Base-by-base conservation (phyloP, 2,329 filamentous ascomycete genomes). In the Aureobasidium sp. region DNA sequence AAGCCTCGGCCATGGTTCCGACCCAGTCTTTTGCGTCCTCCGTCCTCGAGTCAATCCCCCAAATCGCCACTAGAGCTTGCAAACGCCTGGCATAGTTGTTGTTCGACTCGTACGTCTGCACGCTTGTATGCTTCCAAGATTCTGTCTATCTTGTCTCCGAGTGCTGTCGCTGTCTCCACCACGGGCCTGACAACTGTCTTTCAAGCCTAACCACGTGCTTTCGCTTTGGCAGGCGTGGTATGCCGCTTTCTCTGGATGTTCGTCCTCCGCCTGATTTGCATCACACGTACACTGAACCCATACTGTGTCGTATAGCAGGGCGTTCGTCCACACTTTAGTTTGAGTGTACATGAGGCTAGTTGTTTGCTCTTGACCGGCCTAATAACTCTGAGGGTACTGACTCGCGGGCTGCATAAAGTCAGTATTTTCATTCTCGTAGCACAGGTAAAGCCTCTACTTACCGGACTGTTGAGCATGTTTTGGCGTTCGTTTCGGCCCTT, bases 401-500 rank as follows among this genome's bases (percentile, higher is more conserved):
- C 73, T 77, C 61, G 78, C 78, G 61, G 78, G 78, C 76, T 79
- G 66, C 47, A 42, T 69, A 65, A 67, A n/a, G 65, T 67, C 53
- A 60, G 51, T 47, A 7, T 41, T n/a, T 10, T 21, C n/a, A 5
- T 32, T 32, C 5, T 1, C 16, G 27, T 6, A 39, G 11, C 10
- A 39, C 16, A 7, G 29, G 1, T 13, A 8, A 45, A 1, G 5
- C 14, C 9, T 37, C 8, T 41, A 87, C 90, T 78, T 86, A 95
- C 91, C 73, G 93, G 93, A 79, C 91, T 96, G 81, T 96, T 97
- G 63, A 97, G 82, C 84, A 96, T 95, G 76, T 87, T 93, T 75
- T 96, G 91, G 64, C 93, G 84, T 81, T 95, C 95, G 77, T 92
- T 96, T 64, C 92, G 84, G 64, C 92, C 92, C 79, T 97, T 97